Base-by-base conservation (phyloP, 805 yeast species). In the Metschnikowia vanudenii region DNA sequence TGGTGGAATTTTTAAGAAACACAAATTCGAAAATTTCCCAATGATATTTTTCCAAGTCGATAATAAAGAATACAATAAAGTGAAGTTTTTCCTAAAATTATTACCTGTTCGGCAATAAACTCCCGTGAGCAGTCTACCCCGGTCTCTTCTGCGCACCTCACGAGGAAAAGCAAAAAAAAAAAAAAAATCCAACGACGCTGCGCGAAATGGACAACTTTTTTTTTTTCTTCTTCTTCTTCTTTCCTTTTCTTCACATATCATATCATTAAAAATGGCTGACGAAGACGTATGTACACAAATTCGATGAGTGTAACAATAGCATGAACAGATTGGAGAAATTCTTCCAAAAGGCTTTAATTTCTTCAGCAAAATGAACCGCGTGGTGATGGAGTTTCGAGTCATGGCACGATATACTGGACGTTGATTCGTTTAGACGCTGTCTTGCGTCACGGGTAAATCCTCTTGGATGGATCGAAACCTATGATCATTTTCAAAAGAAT, bases 271-370 rank as follows among this genome's bases (percentile, higher is more conserved):
- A 49, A 68, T 68, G 73, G 71, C 73, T 67, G 73, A 68, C 51
- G 73, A 68, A 65, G 73, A 68, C 50, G 73, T 68, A 67, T 57
- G 73, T 67, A 43, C 32, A 18, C 30, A 37, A 37, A 6, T 24
- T 22, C 9, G 30, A 19, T 20, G 17, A 24, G 30, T 19, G 37
- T 29, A 11, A 35, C 47, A 30, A 11, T 19, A 35, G 37, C 24
- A 6, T 9, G 18, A 20, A 28, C 40, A 39, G 24, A 22, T 22
- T 22, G 24, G 8, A 22, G 24, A 22, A 22, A 4, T 5, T 8
- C 8, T 8, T 22, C 8, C 8, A 22, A 22, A 22, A 8, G 24
- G n/a, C n/a, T 18, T 22, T 13, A 24, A 36, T 29, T 4, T 29
- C 19, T 35, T 35, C 5, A 11, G 5, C 37, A 7, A 22, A 22